Evolutionary conservation across 2,329 filamentous ascomycete genomes (phyloP), one percentile per base, ranked within the genome.

Genomic region (Aspergillus jensenii): DNA sequence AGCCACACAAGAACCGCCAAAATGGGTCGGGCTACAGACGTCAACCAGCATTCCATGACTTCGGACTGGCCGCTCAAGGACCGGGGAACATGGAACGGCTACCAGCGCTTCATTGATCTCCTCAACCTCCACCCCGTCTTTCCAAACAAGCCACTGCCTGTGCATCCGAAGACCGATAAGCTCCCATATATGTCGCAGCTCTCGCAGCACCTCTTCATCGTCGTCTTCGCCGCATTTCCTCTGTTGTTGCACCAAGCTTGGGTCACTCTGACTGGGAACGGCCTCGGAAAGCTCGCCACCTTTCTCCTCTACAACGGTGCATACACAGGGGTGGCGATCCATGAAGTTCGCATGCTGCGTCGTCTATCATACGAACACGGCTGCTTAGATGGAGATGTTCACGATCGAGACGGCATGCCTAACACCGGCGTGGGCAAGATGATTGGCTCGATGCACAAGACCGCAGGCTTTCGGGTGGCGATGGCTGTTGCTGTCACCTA

Each of bases 341-440:
- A 27, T 37, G 40, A 45, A 19, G 27, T 54, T 8, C 51, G 44
- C 17, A 31, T 33, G 23, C 43, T 54, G 25, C 51, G 51, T n/a
- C 51, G 51, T 11, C 25, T 54, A 4, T 33, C 25, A 0, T 33
- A 44, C 5, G 21, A 45, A 15, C 46, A 54, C 31, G 51, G 51
- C 17, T 54, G 43, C 51, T 6, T 54, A 5, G 51, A 54, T 44
- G 51, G 51, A 31, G 51, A 54, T 40, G 44, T 45, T 21, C 25
- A 31, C n/a, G 9, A 54, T 8, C 51, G 51, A 25, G 51, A 54
- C 6, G 51, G 35, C 27, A 54, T 54, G 9, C 51, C 51, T 3
- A 37, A 54, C 41, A 44, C 44, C 7, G 51, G 25, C 19, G 51
- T 37, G 41, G 23, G 40, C 11, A 45, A 25, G 25, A 44, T 54